Evolutionary conservation across 169 alveolate species (phyloP).

Genomic region (Besnoitia besnoiti): DNA sequence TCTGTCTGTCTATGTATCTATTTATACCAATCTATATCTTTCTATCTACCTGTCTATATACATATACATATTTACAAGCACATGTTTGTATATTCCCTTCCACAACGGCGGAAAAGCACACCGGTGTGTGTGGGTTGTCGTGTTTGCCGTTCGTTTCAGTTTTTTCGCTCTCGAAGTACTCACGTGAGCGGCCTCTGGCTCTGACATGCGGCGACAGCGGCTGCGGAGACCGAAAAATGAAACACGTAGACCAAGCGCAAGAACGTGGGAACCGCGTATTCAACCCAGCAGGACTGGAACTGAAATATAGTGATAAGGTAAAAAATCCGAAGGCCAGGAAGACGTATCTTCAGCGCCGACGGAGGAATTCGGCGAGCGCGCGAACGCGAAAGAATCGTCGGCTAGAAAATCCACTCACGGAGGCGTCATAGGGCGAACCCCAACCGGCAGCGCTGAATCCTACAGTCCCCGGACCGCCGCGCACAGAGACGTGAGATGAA

Average conservation of each 20-base stretch:
- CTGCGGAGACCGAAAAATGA: neutral
- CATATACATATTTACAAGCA: neutral
- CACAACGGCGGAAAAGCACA: too few relatives aligned
- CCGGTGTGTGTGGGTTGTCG: neutral
- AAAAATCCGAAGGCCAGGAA: too few relatives aligned
- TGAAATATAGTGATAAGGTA: too few relatives aligned
- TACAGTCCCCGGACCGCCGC: neutral
- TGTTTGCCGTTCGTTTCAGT: neutral
- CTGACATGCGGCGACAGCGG: neutral
- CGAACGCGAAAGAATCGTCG: neutral
- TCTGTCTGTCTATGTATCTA: neutral
- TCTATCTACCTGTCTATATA: neutral
- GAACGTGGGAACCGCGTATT: neutral
- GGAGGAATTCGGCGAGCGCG: neutral
- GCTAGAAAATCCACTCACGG: neutral
- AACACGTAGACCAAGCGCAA: neutral
- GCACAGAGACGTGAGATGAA: neutral
- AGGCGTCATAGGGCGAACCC: neutral
- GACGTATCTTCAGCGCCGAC: too few relatives aligned
- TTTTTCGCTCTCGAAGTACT: neutral
- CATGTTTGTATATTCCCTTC: neutral
- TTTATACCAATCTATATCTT: neutral
- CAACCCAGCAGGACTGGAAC: too few relatives aligned
- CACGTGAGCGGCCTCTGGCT: neutral
- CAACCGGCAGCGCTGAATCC: neutral